Base-by-base conservation (phyloP, 768 basidiomycete genomes). In the Pulveroboletus sp. region DNA sequence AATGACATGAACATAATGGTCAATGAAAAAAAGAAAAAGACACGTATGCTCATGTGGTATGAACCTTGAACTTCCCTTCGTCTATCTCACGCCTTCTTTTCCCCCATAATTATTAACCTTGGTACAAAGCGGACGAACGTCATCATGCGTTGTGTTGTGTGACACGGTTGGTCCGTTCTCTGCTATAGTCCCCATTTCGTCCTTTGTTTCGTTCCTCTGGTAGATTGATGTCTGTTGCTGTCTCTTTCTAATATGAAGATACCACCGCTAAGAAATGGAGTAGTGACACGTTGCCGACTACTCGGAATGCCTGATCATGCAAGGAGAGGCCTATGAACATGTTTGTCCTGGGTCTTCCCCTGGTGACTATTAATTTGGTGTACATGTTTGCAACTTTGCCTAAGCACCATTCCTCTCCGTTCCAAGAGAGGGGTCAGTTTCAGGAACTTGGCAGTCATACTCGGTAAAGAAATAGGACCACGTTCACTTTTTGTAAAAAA, bases 81-180 rank as follows among this genome's bases (percentile, higher is more conserved):
- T 55, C 56, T 52, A 26, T 57, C 59, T 67, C 60, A 54, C 57
- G 31, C 46, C 35, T 50, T 37, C 24, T 48, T 53, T 46, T 38
- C 41, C 52, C 42, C 45, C 21, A 21, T 21, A 21, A 42, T 53
- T 38, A 50, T 60, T 56, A 48, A 54, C 57, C 50, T 51, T 53
- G 56, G 49, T 67, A 63, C 50, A 24, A 60, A 59, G 56, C 49
- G 56, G 47, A 41, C 46, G 27, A 39, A 39, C 49, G 39, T 55
- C 44, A 45, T 49, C 50, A 43, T 50, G 31, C 36, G 17, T 31
- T 46, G 33, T 50, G 46, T 27, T 54, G 43, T 68, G 57, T 67
- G 56, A 58, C 58, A 68, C 66, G 66, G 68, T 69, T 51, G 66
- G 68, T 69, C 55, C 55, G 24, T 62, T 57, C 46, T 56, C 43